Evolutionary conservation across 306 rosid genomes (phyloP).

Genomic region (Cucumis sativus): DNA sequence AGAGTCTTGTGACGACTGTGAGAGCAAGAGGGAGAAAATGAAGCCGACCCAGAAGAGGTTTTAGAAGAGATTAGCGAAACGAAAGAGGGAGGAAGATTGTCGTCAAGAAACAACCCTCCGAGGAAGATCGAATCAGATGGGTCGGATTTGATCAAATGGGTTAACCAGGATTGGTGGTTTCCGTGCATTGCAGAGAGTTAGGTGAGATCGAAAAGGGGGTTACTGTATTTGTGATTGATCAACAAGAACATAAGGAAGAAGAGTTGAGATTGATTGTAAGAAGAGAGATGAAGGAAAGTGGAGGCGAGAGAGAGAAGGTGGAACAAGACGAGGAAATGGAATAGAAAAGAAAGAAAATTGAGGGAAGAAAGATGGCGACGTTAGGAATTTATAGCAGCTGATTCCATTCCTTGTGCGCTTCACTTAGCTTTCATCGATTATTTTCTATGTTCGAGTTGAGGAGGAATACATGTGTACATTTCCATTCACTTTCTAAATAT

Average conservation of each 20-base stretch:
- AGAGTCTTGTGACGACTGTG: slow-evolving; percentile 14
- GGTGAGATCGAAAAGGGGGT: neutral
- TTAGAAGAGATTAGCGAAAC: slow-evolving; percentile 20
- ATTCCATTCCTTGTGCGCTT: slow-evolving; percentile 16
- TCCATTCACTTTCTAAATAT: too few relatives aligned
- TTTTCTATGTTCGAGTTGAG: too few relatives aligned
- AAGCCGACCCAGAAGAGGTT: slow-evolving; percentile 6
- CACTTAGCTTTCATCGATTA: neutral
- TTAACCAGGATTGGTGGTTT: neutral
- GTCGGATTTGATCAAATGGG: slow-evolving; percentile 23
- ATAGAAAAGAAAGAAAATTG: neutral
- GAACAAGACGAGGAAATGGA: slow-evolving; percentile 25
- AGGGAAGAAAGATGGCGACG: slow-evolving; percentile 11
- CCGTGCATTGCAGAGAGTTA: slow-evolving; percentile 20
- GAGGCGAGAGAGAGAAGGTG: slow-evolving; percentile 2
- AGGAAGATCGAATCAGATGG: slow-evolving; percentile 29
- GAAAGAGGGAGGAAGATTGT: slow-evolving; percentile 40
- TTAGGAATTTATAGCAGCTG: neutral
- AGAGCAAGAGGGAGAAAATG: slow-evolving; percentile 10
- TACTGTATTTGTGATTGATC: neutral
- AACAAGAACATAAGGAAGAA: slow-evolving; percentile 2
- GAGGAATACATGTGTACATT: too few relatives aligned
- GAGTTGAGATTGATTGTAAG: neutral
- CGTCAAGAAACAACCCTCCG: slow-evolving; percentile 71
- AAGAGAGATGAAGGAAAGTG: neutral